Evolutionary conservation across 805 yeast genomes (phyloP), one percentile per base, ranked within the genome.

Genomic region (Metschnikowia corniflorae): DNA sequence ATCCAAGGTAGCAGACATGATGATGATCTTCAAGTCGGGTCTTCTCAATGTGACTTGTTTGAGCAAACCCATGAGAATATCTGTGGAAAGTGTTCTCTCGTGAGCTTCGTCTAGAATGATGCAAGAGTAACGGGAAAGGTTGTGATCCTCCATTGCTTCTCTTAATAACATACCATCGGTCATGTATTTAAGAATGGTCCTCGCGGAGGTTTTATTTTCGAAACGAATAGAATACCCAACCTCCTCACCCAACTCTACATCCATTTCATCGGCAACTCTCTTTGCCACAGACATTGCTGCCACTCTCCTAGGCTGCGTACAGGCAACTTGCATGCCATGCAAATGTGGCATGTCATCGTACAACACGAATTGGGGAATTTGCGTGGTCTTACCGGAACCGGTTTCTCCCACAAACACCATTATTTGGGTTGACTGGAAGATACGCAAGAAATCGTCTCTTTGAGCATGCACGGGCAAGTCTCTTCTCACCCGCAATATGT

Each of bases 401-500:
- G 98, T 91, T 60, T 91, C 98, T 70, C 98, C 98, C 35, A 93
- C 97, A 62, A 93, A 87, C 24, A 91, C 97, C 94, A 93, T 84
- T 57, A 91, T 85, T 64, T 91, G 98, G 25, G 91, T 80, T 15
- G 74, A 66, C 46, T 91, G 97, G 63, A 83, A 93, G 40, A 86
- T 78, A 46, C 74, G 71, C 40, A 93, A 72, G 59, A 93, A 93
- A 63, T 91, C 95, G 35, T 78, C 83, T 58, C 97, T 75, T 63
- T 93, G 96, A 19, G 88, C 78, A 63, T 91, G 96, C 15, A 93
- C 97, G 2, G 98, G 98, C 43, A 93, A 71, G 44, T 86, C 84
- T 48, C 95, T 76, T 63, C 98, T 78, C 17, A 71, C 75, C 51
- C 77, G 78, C 43, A 93, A 69, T 43, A 93, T 93, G 44, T 78